phyloP scores from a whole-genome alignment of 495 filamentous ascomycete genomes.

The Cenococcum geophilum region DNA sequence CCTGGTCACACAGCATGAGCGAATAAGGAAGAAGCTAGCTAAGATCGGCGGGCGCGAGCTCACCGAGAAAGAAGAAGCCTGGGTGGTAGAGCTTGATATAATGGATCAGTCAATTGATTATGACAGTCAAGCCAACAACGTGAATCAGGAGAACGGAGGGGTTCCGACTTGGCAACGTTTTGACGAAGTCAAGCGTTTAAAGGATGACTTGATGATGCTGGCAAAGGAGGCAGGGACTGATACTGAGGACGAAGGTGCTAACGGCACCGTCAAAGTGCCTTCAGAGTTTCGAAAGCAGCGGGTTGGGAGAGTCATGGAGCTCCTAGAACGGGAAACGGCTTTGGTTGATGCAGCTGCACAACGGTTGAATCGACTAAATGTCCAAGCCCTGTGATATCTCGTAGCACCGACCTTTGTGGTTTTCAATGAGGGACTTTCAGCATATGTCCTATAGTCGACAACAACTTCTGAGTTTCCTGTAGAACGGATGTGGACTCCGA shows the following conservation, averaged over 20 bases:
- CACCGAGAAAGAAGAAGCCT: constrained; percentile 43
- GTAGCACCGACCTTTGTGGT: background rate
- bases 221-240: constrained; percentile 16
- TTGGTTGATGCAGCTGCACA: constrained; percentile 20
- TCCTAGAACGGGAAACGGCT: constrained; percentile 22
- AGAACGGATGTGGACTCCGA: no score
- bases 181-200: constrained; percentile 26
- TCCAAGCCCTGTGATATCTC: constrained; percentile 12
- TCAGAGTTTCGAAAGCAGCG: constrained; percentile 32
- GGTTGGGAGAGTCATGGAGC: constrained; percentile 21
- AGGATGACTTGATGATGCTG: constrained; percentile 23
- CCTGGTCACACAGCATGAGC: constrained; percentile 58
- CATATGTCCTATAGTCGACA: no score
- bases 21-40: constrained; percentile 54
- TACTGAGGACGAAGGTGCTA: constrained; percentile 5
- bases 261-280: constrained; percentile 21
- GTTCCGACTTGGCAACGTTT: constrained; percentile 24
- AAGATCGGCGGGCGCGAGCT: constrained; percentile 56
- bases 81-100: constrained; percentile 33
- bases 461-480: no score
- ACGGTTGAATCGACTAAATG: constrained; percentile 20
- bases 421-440: background rate
- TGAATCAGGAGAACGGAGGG: constrained; percentile 18
- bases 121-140: constrained; percentile 7
- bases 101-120: constrained; percentile 41